These are phyloP conservation scores for Cladosporium sp. DNA, from an alignment of 2,329 filamentous ascomycete genomes.

Conservation along the genomic window DNA sequence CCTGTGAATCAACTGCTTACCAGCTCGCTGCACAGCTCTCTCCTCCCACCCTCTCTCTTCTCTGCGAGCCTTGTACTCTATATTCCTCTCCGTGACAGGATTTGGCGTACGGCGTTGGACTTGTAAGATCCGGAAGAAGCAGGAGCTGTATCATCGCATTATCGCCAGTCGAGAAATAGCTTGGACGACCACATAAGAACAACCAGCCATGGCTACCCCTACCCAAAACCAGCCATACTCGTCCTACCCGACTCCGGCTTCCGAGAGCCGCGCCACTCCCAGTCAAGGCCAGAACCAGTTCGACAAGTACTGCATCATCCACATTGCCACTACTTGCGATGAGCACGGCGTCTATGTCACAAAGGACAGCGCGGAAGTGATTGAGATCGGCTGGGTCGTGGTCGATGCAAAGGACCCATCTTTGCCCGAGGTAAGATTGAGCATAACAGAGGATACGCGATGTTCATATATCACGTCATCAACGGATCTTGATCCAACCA, in stretches of 20 bases:
- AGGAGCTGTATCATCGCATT: conserved; percentile 2
- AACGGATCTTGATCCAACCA: background rate
- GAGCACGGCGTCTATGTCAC: conserved; percentile 99
- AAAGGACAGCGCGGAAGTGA: conserved; percentile 98
- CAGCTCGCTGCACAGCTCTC: background rate
- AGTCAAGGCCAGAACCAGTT: conserved; percentile 36
- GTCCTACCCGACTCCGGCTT: conserved; percentile 19
- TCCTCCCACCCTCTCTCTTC: background rate
- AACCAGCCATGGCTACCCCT: conserved; percentile 27
- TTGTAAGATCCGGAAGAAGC: conserved; percentile 7
- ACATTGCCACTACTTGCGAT: conserved; percentile 97
- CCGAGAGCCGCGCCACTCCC: conserved; percentile 31
- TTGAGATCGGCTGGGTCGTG: conserved; percentile 97
- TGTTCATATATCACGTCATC: conserved; percentile 2
- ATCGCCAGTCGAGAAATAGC: background rate
- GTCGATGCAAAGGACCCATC: conserved; percentile 30
- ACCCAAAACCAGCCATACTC: conserved; percentile 25
- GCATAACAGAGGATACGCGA: background rate
- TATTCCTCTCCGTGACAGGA: conserved; percentile 5
- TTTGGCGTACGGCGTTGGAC: conserved; percentile 13
- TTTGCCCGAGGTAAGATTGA: conserved; percentile 29
- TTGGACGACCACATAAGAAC: background rate
- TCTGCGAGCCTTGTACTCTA: conserved; percentile 9
- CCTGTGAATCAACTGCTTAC: conserved; percentile 1
- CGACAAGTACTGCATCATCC: conserved; percentile 96